Evolutionary conservation across 2,329 filamentous ascomycete genomes (phyloP), one percentile per base, ranked within the genome.

Genomic region (Pseudocercospora musae): DNA sequence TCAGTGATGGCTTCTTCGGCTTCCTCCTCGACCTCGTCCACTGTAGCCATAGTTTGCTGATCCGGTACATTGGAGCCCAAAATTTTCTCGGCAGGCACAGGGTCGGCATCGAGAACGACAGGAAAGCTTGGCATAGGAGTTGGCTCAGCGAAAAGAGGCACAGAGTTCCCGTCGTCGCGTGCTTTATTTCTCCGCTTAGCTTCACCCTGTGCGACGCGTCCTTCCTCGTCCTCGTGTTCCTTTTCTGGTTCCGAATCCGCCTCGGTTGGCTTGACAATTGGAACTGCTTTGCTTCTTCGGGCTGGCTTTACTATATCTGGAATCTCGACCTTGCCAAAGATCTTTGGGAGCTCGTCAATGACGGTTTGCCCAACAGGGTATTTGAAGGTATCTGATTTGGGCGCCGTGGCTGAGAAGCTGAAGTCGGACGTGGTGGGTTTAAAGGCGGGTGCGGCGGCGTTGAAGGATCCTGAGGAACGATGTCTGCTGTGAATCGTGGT

Each of bases 251-350:
- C 49, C 15, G 64, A 57, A 25, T 69, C 66, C 29, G 58, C 42
- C 54, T 76, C 73, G 1, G 74, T 76, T 65, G 79, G 75, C 68
- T 80, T 79, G 9, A 94, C 78, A 65, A 96, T 96, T 0, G 92
- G 90, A 59, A 96, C 85, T 9, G 92, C 92, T 78, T 95, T 97
- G 4, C 88, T 91, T 69, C 86, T 87, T 77, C 90, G 92, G 0
- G 78, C 75, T 6, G 88, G 84, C 70, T 89, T 89, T 27, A 85
- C 78, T 55, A 87, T 82, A 21, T 91, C 87, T 13, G 83, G 31
- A 82, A 93, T 88, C 46, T 87, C 87, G 54, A 76, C 68, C 52
- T 73, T 72, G 49, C 74, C 72, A 62, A 76, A 76, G 54, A 76
- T 76, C 50, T 65, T 72, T 8, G 69, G 65, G 31, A 69, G 57